Conservation (phyloP, 1,284 basidiomycete genomes). For the Rhodotorula sp. region DNA sequence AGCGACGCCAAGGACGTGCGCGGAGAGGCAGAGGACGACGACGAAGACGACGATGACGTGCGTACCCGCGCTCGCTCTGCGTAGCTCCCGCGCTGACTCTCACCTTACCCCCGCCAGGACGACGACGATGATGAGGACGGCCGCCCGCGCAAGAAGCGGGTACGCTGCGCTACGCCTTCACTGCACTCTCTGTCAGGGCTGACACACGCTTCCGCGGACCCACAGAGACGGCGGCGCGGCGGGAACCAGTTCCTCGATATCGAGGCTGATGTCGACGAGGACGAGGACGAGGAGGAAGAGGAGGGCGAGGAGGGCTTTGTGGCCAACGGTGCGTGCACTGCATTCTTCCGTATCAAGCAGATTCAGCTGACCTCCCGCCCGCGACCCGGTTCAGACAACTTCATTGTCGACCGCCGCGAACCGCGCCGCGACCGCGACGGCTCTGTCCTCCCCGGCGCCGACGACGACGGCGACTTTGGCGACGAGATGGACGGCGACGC, state of each 20-base stretch:
- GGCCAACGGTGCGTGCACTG: conserved; percentile 39
- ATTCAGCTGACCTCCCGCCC: background rate
- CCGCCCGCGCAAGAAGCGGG: conserved; percentile 41
- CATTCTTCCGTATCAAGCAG: too few species aligned
- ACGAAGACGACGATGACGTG: conserved; percentile 4
- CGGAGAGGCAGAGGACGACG: conserved; percentile 2
- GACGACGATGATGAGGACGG: conserved; percentile 29
- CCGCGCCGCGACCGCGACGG: conserved; percentile 26
- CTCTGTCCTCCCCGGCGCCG: conserved; percentile 55
- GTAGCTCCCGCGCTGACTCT: background rate
- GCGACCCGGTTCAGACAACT: conserved; percentile 56
- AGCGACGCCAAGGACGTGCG: too few species aligned
- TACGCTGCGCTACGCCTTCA: background rate
- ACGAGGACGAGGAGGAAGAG: conserved; percentile 75
- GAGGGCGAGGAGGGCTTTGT: conserved; percentile 53
- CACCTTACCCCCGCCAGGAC: too few species aligned
- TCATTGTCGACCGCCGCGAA: conserved; percentile 60
- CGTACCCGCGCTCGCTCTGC: background rate
- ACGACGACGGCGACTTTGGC: conserved; percentile 60
- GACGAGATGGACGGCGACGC: conserved; percentile 53
- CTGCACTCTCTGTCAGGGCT: background rate
- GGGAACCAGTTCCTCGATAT: conserved; percentile 89
- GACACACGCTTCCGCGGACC: too few species aligned
- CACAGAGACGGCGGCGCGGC: conserved; percentile 29
- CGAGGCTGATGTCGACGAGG: conserved; percentile 82